A percentile compares a stretch with the other conserved stretches of the same genome.
These are phyloP conservation scores for Saccharomycopsis schoenii DNA, from an alignment of 805 yeast genomes.

Conservation along the genomic window DNA sequence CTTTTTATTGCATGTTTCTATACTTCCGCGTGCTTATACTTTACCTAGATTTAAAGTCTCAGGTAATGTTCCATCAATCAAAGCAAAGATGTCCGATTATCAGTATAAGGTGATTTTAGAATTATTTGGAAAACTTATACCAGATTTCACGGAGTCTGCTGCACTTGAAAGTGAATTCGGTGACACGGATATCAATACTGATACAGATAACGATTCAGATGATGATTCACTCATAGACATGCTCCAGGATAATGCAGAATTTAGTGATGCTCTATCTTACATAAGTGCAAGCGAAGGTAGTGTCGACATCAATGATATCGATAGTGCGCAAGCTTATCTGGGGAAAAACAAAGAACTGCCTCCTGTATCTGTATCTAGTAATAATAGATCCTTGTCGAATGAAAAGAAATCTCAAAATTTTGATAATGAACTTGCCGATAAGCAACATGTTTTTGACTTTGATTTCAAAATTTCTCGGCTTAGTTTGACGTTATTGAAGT, in stretches of 20 bases:
- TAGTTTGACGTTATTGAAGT: conserved; percentile 53
- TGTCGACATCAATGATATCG: conserved; percentile 11
- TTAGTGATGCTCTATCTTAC: conserved; percentile 17
- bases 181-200: conserved; percentile 10
- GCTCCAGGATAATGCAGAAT: conserved; percentile 17
- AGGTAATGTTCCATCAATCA: conserved; percentile 67
- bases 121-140: conserved; percentile 59
- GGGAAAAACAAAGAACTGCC: not conserved
- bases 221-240: conserved; percentile 11
- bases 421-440: conserved; percentile 2
- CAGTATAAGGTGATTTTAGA: conserved; percentile 86
- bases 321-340: conserved; percentile 12
- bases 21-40: conserved; percentile 68
- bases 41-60: conserved; percentile 64
- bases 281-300: conserved; percentile 6
- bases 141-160: conserved; percentile 28
- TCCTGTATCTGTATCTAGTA: not conserved
- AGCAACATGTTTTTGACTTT: conserved; percentile 37
- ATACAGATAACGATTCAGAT: not conserved
- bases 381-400: not conserved
- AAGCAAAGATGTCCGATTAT: conserved; percentile 70
- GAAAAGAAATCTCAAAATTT: not conserved
- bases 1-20: conserved; percentile 70
- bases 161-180: conserved; percentile 27
- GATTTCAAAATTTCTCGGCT: conserved; percentile 59